Evolutionary conservation across 192 early-diverging fungal genomes (phyloP).

Genomic region (Rhizophagus prolifer): DNA sequence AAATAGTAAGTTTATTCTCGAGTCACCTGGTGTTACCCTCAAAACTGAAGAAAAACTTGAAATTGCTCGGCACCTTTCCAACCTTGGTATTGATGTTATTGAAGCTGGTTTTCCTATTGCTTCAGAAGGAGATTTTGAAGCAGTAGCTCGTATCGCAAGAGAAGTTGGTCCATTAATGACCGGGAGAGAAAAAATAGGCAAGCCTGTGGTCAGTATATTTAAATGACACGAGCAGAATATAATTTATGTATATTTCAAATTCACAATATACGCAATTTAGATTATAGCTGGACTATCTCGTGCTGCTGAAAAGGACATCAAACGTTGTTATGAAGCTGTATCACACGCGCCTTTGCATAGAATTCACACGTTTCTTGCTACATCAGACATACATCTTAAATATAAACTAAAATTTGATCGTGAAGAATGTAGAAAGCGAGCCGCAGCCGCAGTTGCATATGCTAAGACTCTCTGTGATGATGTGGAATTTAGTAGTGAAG

Average conservation of each 20-base stretch:
- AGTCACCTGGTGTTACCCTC: conserved; percentile 96
- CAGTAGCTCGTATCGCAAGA: conserved; percentile 88
- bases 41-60: conserved; percentile 91
- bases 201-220: conserved; percentile 69
- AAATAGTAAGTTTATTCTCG: no score
- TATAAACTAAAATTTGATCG: conserved; percentile 90
- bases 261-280: conserved; percentile 37
- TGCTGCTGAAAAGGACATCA: conserved; percentile 80
- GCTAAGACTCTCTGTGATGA: conserved; percentile 80
- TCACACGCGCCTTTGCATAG: conserved; percentile 80
- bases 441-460: conserved; percentile 75
- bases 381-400: conserved; percentile 94
- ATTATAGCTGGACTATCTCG: conserved; percentile 88
- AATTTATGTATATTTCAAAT: background rate
- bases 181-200: conserved; percentile 74
- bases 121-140: conserved; percentile 92
- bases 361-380: conserved; percentile 95
- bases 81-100: conserved; percentile 91
- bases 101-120: conserved; percentile 97
- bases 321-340: conserved; percentile 87
- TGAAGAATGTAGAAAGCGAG: conserved; percentile 81
- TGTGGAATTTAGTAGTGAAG: conserved; percentile 95
- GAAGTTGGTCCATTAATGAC: conserved; percentile 86
- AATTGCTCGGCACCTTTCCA: conserved; percentile 91
- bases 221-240: background rate